Base-by-base conservation (phyloP, 2,329 filamentous ascomycete species). In the Pseudogymnoascus sp. region DNA sequence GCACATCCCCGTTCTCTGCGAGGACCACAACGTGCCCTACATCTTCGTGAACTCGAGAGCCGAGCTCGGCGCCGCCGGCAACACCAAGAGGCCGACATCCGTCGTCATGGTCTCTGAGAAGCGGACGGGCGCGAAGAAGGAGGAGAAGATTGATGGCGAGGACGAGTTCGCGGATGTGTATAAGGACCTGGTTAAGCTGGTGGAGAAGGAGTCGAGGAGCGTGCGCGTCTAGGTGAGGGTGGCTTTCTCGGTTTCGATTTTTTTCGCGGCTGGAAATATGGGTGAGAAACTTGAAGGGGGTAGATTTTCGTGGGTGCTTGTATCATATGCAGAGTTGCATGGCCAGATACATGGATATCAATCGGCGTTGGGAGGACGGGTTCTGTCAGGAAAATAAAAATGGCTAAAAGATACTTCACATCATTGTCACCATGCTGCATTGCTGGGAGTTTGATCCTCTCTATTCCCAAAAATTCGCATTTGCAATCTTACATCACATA, bases 21-120 rank as follows among this genome's bases (percentile, higher is more conserved):
- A 99, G 79, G 93, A 97, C 78, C 92, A 97, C 82, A 90, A 90
- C 76, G 90, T 97, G 63, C 94, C 94, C 35, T 99, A 97, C 79
- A 85, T 99, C 75, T 99, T 95, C 76, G 90, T 99, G 69, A 85
- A 87, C 64, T 95, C 89, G 71, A 88, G 94, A 69, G 93, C 91
- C 64, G 93, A 97, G 79, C 85, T 99, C 62, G 94, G 94, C 71
- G 90, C 90, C 68, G 93, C 94, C 3, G 92, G 92, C 64, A 89
- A 88, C 75, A 99, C 94, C 58, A 99, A 97, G 86, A 82, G 94
- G 66, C 94, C 94, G 58, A 99, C 94, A 36, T 95, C 89, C 74
- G 94, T 99, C 61, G 91, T 97, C 69, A 96, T 99, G 91, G 85
- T 88, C 70, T 82, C 82, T 72, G 83, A 85, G 75, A 81, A 80